phyloP scores from a whole-genome alignment of 345 rosid species.

The Brassica rapa region DNA sequence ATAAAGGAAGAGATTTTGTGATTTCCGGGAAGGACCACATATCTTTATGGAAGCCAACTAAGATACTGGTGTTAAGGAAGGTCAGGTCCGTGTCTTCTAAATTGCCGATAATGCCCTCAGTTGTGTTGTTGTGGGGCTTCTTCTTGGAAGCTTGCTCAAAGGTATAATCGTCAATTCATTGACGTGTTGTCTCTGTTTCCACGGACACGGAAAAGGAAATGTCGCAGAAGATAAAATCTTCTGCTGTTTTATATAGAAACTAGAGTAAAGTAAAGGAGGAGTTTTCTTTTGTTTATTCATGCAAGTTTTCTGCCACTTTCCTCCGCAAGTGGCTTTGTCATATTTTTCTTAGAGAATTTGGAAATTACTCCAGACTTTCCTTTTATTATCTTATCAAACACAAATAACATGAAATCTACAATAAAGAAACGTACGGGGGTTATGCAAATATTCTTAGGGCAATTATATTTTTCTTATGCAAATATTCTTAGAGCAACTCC shows the following conservation, averaged over 20 bases:
- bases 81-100: constrained; percentile 17
- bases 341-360: background rate
- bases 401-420: background rate
- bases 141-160: constrained; percentile 44
- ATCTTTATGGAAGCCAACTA: background rate
- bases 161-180: constrained; percentile 4
- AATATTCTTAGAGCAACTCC: too few relatives aligned
- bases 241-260: background rate
- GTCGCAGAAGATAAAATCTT: constrained; percentile 24
- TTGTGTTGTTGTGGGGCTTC: constrained; percentile 9
- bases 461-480: background rate
- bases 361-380: background rate
- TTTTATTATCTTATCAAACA: background rate
- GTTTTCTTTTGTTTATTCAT: background rate
- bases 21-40: background rate
- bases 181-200: constrained; percentile 9
- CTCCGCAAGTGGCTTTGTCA: background rate
- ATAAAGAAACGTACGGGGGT: background rate
- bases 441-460: background rate
- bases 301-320: constrained; percentile 25
- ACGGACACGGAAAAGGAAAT: background rate
- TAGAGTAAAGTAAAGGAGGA: background rate
- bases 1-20: constrained; percentile 25
- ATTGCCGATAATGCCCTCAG: background rate
- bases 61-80: background rate